A percentile compares a stretch with the other conserved stretches of the same genome.
Conservation (phyloP, 2,329 filamentous ascomycete species). For the Fusarium xyrophilum region DNA sequence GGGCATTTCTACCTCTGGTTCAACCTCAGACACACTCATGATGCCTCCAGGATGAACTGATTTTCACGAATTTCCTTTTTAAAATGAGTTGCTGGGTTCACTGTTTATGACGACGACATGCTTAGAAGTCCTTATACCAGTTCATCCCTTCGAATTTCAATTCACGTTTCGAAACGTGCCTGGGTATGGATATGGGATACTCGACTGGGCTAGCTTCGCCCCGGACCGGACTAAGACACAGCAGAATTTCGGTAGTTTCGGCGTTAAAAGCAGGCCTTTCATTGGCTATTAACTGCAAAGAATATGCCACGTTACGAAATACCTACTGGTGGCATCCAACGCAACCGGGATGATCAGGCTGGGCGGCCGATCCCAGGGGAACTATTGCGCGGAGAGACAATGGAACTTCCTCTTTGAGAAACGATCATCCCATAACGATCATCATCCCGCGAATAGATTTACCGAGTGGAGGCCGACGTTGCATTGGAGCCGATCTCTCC, state of each 20-base stretch:
- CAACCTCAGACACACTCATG: too few species aligned
- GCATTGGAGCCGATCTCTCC: neutral
- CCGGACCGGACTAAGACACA: neutral
- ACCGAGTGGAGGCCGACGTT: neutral
- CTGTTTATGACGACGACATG: neutral
- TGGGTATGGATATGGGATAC: neutral
- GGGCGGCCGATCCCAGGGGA: neutral
- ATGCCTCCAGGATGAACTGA: neutral
- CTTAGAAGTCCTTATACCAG: neutral
- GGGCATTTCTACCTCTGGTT: neutral
- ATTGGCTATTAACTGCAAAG: neutral
- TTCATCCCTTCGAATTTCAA: neutral
- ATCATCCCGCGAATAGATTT: neutral
- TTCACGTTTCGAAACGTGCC: neutral
- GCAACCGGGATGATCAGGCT: neutral
- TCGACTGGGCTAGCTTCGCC: neutral
- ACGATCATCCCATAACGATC: neutral
- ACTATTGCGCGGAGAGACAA: neutral
- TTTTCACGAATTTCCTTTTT: neutral
- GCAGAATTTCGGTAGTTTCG: neutral
- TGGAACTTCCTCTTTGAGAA: neutral
- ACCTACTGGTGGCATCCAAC: accelerated
- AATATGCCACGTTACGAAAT: neutral
- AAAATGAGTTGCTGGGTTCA: neutral
- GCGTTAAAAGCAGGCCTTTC: neutral